Percentiles rank a stretch among this genome's conserved stretches.
phyloP scores from a whole-genome alignment of 2,329 filamentous ascomycete species.

The Amauroascus niger region DNA sequence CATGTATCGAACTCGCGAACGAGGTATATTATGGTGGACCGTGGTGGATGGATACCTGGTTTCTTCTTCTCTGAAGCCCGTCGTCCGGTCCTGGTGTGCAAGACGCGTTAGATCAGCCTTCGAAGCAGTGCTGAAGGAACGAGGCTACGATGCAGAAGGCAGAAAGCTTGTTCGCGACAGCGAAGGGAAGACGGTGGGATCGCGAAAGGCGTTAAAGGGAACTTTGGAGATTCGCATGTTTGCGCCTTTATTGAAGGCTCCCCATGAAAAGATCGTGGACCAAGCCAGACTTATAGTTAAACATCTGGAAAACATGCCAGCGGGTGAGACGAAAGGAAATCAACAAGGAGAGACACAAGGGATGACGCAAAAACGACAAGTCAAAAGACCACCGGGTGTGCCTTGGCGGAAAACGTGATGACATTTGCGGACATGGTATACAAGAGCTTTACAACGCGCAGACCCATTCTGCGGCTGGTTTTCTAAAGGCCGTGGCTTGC shows the following conservation, averaged over 20 bases:
- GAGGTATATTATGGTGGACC: constrained; percentile 42
- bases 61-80: constrained; percentile 29
- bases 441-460: neutral
- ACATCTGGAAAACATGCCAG: neutral
- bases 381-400: neutral
- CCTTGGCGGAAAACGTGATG: neutral
- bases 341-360: neutral
- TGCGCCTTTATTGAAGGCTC: neutral
- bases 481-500: neutral
- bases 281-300: neutral
- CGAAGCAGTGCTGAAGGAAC: constrained; percentile 35
- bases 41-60: constrained; percentile 28
- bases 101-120: constrained; percentile 41
- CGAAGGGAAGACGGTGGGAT: neutral
- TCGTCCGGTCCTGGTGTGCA: constrained; percentile 40
- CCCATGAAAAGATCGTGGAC: neutral
- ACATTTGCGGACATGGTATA: neutral
- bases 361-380: neutral
- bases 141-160: constrained; percentile 37
- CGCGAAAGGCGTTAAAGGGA: constrained; percentile 5
- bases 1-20: constrained; percentile 31
- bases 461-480: neutral
- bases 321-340: neutral
- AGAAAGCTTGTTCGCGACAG: constrained; percentile 10
- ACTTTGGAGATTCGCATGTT: constrained; percentile 8